A percentile compares a stretch with the other conserved stretches of the same genome.
These are phyloP conservation scores for Mikania micrantha DNA, from an alignment of 129 eudicot species.

Conservation along the genomic window DNA sequence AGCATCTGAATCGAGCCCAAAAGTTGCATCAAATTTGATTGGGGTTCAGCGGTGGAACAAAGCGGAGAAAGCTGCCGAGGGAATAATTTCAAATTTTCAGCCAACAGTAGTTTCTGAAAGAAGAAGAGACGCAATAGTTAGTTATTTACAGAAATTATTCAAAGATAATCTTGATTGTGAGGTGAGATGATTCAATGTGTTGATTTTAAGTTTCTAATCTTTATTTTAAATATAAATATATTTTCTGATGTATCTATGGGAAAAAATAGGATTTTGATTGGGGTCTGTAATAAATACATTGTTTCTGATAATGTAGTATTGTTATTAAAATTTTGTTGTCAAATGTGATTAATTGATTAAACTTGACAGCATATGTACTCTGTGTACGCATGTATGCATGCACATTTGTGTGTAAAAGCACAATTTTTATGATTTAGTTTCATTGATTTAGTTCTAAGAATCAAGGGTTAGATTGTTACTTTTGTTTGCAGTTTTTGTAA, in stretches of 20 bases:
- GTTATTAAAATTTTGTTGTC: neutral
- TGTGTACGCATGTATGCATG: neutral
- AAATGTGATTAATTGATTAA: neutral
- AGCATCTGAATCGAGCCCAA: neutral
- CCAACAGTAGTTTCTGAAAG: constrained; percentile 60
- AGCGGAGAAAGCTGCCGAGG: constrained; percentile 51
- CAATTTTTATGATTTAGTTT: neutral
- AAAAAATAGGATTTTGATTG: neutral
- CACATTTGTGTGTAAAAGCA: neutral
- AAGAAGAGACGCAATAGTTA: constrained; percentile 51
- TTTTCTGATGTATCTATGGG: too few species aligned
- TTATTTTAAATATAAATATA: too few species aligned
- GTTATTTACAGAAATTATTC: constrained; percentile 57
- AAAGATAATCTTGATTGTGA: constrained; percentile 48
- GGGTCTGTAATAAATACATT: neutral
- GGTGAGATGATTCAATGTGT: constrained; percentile 35
- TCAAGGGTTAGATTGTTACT: neutral
- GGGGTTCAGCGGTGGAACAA: constrained; percentile 45
- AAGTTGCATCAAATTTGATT: constrained; percentile 24
- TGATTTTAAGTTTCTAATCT: too few species aligned
- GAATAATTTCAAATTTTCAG: constrained; percentile 49
- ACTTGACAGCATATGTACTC: neutral
- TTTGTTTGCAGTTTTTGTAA: neutral
- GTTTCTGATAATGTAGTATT: neutral
- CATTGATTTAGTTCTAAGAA: neutral